phyloP scores from a whole-genome alignment of 306 rosid species.

The Psophocarpus tetragonolobus region DNA sequence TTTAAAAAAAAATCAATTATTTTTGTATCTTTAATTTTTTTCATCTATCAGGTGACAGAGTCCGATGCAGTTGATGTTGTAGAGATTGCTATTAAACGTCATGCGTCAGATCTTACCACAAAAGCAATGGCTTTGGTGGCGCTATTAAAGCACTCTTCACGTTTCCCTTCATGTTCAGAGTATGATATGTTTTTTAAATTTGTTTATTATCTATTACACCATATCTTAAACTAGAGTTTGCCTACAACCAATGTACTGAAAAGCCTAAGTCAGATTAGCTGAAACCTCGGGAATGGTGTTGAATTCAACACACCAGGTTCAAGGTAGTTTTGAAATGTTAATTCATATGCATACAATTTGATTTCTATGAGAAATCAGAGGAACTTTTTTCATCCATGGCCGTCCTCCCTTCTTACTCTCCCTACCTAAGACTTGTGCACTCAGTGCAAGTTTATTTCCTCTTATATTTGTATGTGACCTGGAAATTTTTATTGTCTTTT shows the following conservation, averaged over 20 bases:
- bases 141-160: constrained; percentile 90
- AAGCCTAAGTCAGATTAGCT: background rate
- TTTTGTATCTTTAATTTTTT: constrained; percentile 8
- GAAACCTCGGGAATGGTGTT: background rate
- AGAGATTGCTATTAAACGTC: constrained; percentile 74
- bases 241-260: background rate
- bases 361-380: constrained; percentile 14
- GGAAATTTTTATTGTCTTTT: constrained; percentile 30
- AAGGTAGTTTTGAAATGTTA: constrained; percentile 22
- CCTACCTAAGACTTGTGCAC: background rate
- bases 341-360: background rate
- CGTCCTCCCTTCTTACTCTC: background rate
- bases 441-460: constrained; percentile 13
- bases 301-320: background rate
- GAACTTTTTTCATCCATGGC: background rate
- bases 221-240: constrained; percentile 24
- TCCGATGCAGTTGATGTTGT: constrained; percentile 78
- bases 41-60: constrained; percentile 75
- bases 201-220: constrained; percentile 17
- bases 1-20: background rate
- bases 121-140: constrained; percentile 93
- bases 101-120: constrained; percentile 74
- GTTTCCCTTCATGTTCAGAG: constrained; percentile 96
- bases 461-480: constrained; percentile 29
- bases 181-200: constrained; percentile 42